Conservation (phyloP, 257 asterid genomes). For the Lycium barbarum region DNA sequence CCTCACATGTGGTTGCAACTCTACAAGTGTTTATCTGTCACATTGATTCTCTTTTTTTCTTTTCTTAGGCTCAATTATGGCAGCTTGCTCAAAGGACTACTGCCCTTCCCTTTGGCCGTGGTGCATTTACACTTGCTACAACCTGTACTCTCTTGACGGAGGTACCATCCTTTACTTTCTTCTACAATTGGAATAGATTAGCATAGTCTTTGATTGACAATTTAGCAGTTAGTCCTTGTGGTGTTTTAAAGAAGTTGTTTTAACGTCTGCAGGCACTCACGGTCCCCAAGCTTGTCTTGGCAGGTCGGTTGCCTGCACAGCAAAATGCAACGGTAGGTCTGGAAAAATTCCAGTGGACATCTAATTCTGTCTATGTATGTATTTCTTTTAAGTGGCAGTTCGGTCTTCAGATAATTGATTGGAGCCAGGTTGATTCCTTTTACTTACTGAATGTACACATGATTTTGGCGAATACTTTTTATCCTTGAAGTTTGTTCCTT, state of each 20-base stretch:
- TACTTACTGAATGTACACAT: conserved; percentile 12
- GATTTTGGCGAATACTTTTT: background rate
- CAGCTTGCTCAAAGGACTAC: conserved; percentile 99
- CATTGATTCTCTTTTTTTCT: conserved; percentile 18
- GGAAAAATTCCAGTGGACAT: conserved; percentile 9
- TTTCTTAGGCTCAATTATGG: conserved; percentile 87
- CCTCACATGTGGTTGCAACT: conserved; percentile 1
- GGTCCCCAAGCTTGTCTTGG: conserved; percentile 97
- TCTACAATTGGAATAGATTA: background rate
- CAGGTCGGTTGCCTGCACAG: conserved; percentile 97
- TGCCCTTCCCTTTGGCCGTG: conserved; percentile 98
- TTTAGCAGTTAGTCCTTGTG: conserved; percentile 12
- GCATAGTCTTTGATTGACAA: background rate
- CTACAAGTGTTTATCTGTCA: conserved; percentile 17
- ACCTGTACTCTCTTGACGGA: conserved; percentile 90
- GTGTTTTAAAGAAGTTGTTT: conserved; percentile 16
- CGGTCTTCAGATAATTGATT: conserved; percentile 17
- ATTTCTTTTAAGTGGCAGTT: conserved; percentile 31
- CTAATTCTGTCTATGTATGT: background rate
- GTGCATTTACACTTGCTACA: conserved; percentile 96
- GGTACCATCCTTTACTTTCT: conserved; percentile 51
- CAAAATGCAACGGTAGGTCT: conserved; percentile 88
- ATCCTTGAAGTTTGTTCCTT: conserved; percentile 25
- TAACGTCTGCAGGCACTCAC: conserved; percentile 75
- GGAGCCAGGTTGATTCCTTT: conserved; percentile 5